Base-by-base conservation (phyloP, 2,329 filamentous ascomycete species). In the Monilinia aucupariae region DNA sequence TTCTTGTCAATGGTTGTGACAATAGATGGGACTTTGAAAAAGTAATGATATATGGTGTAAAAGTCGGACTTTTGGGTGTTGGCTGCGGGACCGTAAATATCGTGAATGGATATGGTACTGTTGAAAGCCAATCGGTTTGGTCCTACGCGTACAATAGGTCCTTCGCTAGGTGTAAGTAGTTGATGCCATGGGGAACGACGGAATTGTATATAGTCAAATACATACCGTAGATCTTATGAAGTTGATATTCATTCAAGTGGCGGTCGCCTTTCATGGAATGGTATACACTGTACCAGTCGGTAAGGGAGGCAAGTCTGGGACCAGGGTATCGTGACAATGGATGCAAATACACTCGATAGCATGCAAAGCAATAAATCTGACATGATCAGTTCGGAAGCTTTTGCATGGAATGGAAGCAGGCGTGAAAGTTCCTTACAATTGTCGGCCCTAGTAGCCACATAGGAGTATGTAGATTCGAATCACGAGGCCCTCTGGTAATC, bases 241-340 rank as follows among this genome's bases (percentile, higher is more conserved):
- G 79, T 37, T 82, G 79, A 78, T 86, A 86, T 70, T 91, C 86
- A 71, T 89, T 85, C n/a, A 92, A 80, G 72, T 92, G 89, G 1
- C 89, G 82, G 68, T 90, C 86, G 60, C 89, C 89, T 70, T 84
- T 86, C 76, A 86, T 89, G 53, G 88, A 88, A 68, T 91, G 86
- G 74, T 90, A 92, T 41, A 89, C 81, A 73, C 87, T 84, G 69
- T 87, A 83, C 68, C 78, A 83, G 69, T 86, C 80, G 20, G 85
- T 85, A 68, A 88, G 74, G 71, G 84, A 86, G 63, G 83, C 85
- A 50, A 87, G 72, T 54, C 86, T 75, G 0, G 86, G 86, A 1
- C 86, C 87, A 1, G 86, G 86, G 67, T 87, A 87, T 64, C 82
- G 84, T 25, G 85, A 80, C 15, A 89, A 75, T 2, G 86, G 86